Conservation (phyloP, 305 asterid genomes). For the Ajuga reptans region DNA sequence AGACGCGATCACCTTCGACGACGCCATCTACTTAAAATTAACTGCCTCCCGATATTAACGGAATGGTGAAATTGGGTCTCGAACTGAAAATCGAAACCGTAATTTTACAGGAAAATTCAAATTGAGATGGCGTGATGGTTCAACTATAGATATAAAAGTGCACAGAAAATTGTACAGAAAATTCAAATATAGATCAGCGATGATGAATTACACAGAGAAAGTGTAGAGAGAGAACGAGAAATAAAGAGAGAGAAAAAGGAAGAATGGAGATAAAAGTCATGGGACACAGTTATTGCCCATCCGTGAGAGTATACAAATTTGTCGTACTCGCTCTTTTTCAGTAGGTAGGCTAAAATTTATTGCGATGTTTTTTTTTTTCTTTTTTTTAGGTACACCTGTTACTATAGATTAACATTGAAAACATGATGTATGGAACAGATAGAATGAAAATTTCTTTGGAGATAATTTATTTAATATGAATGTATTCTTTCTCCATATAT, state of each 20-base stretch:
- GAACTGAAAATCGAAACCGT: not conserved
- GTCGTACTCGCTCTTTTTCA: not conserved
- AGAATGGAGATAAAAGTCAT: not conserved
- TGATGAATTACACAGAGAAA: not conserved
- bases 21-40: conserved; percentile 46
- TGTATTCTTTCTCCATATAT: too few species aligned
- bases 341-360: not conserved
- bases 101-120: not conserved
- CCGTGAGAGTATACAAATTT: not conserved
- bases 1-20: conserved; percentile 89
- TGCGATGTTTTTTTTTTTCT: not conserved
- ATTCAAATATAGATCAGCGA: not conserved
- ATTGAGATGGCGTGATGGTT: not conserved
- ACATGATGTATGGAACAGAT: too few species aligned
- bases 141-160: not conserved
- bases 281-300: not conserved
- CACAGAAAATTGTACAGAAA: too few species aligned
- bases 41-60: conserved; percentile 25
- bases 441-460: too few species aligned
- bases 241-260: not conserved
- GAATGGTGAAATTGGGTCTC: not conserved
- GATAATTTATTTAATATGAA: too few species aligned
- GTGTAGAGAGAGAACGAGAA: conserved; percentile 9
- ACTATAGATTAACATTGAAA: too few species aligned
- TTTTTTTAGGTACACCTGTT: not conserved